A percentile compares a stretch with the other conserved stretches of the same genome.
Evolutionary conservation across 768 basidiomycete species (phyloP).

Genomic region (Termitomyces sp.): DNA sequence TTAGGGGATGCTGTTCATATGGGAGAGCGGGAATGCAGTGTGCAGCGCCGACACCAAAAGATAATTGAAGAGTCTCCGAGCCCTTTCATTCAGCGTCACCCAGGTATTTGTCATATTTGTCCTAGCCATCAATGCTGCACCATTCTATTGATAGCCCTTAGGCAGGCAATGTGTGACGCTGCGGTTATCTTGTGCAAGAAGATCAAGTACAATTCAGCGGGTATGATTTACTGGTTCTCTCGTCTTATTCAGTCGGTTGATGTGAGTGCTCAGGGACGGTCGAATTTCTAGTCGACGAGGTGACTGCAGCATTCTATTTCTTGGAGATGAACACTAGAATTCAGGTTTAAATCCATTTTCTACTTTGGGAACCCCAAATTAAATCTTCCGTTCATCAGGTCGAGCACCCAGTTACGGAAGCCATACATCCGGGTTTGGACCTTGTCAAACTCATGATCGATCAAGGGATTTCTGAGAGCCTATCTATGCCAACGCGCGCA

Average conservation of each 20-base stretch:
- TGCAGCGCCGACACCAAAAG: constrained; percentile 69
- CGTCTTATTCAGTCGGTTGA: background rate
- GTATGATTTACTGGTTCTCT: constrained; percentile 22
- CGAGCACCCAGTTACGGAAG: constrained; percentile 65
- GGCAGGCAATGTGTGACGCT: constrained; percentile 44
- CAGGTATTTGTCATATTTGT: constrained; percentile 27
- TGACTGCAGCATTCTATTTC: constrained; percentile 53
- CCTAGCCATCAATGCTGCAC: background rate
- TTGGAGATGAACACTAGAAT: constrained; percentile 71
- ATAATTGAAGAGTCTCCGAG: constrained; percentile 67
- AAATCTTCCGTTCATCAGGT: constrained; percentile 32
- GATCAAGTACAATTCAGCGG: constrained; percentile 56
- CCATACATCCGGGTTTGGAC: constrained; percentile 48
- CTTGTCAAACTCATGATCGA: constrained; percentile 61
- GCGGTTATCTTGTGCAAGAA: constrained; percentile 42
- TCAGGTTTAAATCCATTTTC: constrained; percentile 28
- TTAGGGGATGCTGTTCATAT: constrained; percentile 52
- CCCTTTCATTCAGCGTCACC: constrained; percentile 43
- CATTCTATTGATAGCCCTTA: constrained; percentile 27
- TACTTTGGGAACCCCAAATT: background rate
- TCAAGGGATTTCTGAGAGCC: constrained; percentile 41
- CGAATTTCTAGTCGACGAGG: constrained; percentile 59
- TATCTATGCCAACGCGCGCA: background rate
- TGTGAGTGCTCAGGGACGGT: constrained; percentile 44
- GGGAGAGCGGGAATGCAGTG: constrained; percentile 66